Conservation (phyloP, 257 asterid genomes). For the Solanum sitiens region DNA sequence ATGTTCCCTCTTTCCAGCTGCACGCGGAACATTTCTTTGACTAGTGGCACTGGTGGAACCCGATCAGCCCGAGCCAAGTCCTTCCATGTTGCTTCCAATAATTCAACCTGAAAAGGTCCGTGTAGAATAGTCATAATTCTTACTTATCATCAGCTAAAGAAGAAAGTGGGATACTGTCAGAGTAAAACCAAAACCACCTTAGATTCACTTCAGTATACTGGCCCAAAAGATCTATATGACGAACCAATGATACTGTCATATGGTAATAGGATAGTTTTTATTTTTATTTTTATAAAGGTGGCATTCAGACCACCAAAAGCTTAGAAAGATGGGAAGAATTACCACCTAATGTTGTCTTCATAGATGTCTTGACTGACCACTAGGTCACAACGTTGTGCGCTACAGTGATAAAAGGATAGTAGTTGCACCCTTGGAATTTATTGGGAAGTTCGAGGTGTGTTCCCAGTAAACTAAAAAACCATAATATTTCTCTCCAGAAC, state of each 20-base stretch:
- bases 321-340: not conserved
- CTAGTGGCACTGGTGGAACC: constrained; percentile 45
- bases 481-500: not conserved
- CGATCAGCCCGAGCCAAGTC: constrained; percentile 42
- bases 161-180: not conserved
- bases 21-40: constrained; percentile 49
- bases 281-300: not conserved
- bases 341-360: not conserved
- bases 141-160: not conserved
- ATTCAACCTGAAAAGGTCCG: constrained; percentile 26
- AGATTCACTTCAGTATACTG: not conserved
- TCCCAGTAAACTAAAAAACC: not conserved
- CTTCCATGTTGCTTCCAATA: constrained; percentile 69
- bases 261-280: not conserved
- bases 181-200: not conserved
- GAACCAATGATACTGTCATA: not conserved
- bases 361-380: not conserved
- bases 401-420: not conserved
- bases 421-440: not conserved
- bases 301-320: not conserved
- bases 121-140: not conserved
- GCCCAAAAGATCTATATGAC: not conserved
- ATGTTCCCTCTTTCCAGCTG: constrained; percentile 44
- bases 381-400: not conserved
- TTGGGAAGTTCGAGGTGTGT: not conserved